A percentile compares a stretch with the other conserved stretches of the same genome.
phyloP scores from a whole-genome alignment of 1,284 basidiomycete genomes.

The Neonothopanus nambi region DNA sequence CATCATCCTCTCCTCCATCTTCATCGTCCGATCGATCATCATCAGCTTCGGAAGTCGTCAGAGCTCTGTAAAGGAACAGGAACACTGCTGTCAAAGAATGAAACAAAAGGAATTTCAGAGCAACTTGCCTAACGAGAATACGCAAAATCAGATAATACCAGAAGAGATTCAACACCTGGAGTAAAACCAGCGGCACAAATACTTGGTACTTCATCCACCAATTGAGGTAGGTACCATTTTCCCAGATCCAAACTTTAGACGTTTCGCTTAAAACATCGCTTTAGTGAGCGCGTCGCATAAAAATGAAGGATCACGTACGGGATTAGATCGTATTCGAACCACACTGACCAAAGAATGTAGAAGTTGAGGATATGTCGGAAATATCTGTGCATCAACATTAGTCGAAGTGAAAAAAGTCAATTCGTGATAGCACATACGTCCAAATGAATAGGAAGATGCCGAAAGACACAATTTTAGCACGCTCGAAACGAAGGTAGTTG shows the following conservation, averaged over 20 bases:
- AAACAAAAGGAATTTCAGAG: constrained; percentile 16
- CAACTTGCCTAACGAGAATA: constrained; percentile 43
- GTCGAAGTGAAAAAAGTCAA: background rate
- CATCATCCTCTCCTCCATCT: constrained; percentile 48
- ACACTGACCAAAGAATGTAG: constrained; percentile 86
- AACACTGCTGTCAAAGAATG: constrained; percentile 34
- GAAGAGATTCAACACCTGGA: constrained; percentile 87
- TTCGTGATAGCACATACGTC: constrained; percentile 65
- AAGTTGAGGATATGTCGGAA: constrained; percentile 95
- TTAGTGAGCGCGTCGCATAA: background rate
- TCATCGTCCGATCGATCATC: constrained; percentile 71
- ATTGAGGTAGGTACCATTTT: constrained; percentile 70
- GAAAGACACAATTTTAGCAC: constrained; percentile 67
- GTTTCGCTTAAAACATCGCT: constrained; percentile 42
- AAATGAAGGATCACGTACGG: constrained; percentile 63
- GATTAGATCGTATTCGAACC: constrained; percentile 75
- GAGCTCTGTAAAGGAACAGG: constrained; percentile 24
- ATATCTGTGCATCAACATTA: constrained; percentile 60
- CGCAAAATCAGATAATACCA: constrained; percentile 86
- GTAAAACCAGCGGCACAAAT: constrained; percentile 69
- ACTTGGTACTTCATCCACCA: constrained; percentile 85
- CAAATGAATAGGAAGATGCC: constrained; percentile 73
- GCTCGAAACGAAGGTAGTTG: constrained; percentile 80
- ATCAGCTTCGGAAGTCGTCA: constrained; percentile 34
- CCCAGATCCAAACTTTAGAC: constrained; percentile 59